Conservation (phyloP, 129 eudicot genomes). For the Calendula officinalis region DNA sequence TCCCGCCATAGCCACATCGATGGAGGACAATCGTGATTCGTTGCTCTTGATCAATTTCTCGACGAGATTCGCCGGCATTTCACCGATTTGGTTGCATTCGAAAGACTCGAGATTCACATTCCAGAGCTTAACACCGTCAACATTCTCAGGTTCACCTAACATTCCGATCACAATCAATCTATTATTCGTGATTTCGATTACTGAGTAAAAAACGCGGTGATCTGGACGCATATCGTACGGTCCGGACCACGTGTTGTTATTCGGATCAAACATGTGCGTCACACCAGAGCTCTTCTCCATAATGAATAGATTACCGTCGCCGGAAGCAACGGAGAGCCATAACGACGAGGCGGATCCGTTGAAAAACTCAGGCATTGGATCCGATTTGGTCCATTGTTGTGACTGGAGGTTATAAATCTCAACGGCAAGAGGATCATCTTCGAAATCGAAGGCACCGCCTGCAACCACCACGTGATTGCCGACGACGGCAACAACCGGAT, state of each 20-base stretch:
- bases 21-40: constrained; percentile 19
- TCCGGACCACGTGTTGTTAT: constrained; percentile 35
- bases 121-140: constrained; percentile 28
- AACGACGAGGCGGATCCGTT: constrained; percentile 38
- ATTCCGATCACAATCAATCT: constrained; percentile 34
- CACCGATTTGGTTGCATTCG: constrained; percentile 28
- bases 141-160: constrained; percentile 20
- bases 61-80: constrained; percentile 30
- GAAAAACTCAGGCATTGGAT: constrained; percentile 52
- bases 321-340: constrained; percentile 55
- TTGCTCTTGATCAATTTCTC: constrained; percentile 25
- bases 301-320: constrained; percentile 22
- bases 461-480: constrained; percentile 48
- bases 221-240: constrained; percentile 45
- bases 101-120: constrained; percentile 23
- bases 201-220: constrained; percentile 28
- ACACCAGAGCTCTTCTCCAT: constrained; percentile 46
- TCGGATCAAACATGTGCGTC: constrained; percentile 42
- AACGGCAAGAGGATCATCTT: constrained; percentile 57
- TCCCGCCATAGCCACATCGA: constrained; percentile 33
- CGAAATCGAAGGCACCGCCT: constrained; percentile 56
- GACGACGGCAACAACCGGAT: constrained; percentile 61
- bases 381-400: constrained; percentile 36
- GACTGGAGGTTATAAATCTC: constrained; percentile 46
- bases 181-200: constrained; percentile 28